Base-by-base conservation (phyloP, 2,329 filamentous ascomycete genomes). In the Epicoccum nigrum region DNA sequence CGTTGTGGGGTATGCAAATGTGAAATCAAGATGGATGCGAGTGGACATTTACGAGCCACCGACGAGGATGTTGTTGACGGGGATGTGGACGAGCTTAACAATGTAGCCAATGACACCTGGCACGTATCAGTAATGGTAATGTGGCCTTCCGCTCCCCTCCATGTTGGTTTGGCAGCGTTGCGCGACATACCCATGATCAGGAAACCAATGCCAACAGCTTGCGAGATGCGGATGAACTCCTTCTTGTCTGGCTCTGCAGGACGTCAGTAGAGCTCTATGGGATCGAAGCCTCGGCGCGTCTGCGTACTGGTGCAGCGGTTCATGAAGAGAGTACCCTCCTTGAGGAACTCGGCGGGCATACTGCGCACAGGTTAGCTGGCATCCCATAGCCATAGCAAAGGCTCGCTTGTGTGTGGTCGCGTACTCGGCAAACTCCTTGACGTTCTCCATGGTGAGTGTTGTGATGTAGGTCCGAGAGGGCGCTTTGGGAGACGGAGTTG, bases 381-480 rank as follows among this genome's bases (percentile, higher is more conserved):
- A 19, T 20, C 23, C 28, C 32, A 19, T 30, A 15, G 23, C 39
- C 12, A 17, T 31, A 41, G n/a, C n/a, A n/a, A n/a, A 37, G 35
- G 11, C 13, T 23, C 8, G 28, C n/a, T 2, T 6, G 21, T 41
- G 32, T 12, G 45, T 34, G 21, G 27, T n/a, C 42, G 51, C 67
- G 44, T 71, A 70, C 69, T 90, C 87, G 70, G 88, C 81, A 66
- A 90, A 77, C 70, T 89, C 85, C 74, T 88, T 85, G 65, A 89
- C 74, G 73, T 86, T 82, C 72, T 88, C 86, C 74, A 85, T 81
- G 83, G 86, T 85, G 70, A 64, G 42, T 52, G 45, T 20, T 53
- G 40, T 49, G 49, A 33, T 44, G 35, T 33, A 20, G 16, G 31
- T 31, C 1, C 9, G 23, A 25, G 23, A 25, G 2, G 9, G 23